Evolutionary conservation across 2,329 filamentous ascomycete species (phyloP), one percentile per base, ranked within the genome.

Genomic region (Fusarium sp.): DNA sequence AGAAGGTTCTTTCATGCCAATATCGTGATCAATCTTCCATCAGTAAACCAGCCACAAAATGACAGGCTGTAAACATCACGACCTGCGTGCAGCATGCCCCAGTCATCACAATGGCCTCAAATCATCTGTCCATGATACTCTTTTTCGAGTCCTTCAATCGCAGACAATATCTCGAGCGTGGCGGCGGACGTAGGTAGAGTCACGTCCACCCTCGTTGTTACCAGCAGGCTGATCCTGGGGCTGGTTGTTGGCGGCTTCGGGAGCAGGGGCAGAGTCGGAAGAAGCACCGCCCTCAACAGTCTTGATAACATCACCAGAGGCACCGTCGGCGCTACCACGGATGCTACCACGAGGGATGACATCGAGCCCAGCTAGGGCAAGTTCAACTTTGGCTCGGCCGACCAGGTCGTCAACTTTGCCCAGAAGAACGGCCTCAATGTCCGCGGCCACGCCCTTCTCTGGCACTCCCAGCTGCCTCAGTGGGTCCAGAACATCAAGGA

Each of bases 401-500:
- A 91, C 76, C 83, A 83, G 73, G 81, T 89, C 19, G 86, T 90
- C 63, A 77, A 87, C 76, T 90, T 82, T 76, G 88, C 88, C 5
- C 73, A 73, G 3, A 70, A 76, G 54, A 88, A 90, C 76, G 82
- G 82, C 74, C 76, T 84, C 8, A 79, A 61, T 55, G 55, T 90
- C 67, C 86, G 89, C 61, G 89, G 89, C 5, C 89, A 91, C 77
- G 90, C 88, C 1, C 84, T 90, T 6, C 81, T 89, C 54, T 91
- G 88, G 89, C 85, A 91, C 79, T 83, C 81, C 32, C 85, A 88
- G 77, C 80, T 88, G n/a, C 83, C 85, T 6, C 75, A 77, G 45
- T 91, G 87, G 87, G 89, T 92, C 47, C 82, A 77, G 56, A 78
- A 80, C 36, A 85, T 89, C 74, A 81, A 74, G 15, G 84, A 88